Evolutionary conservation across 2,329 filamentous ascomycete genomes (phyloP).

Genomic region (Chrysoporthe deuterocubensis): DNA sequence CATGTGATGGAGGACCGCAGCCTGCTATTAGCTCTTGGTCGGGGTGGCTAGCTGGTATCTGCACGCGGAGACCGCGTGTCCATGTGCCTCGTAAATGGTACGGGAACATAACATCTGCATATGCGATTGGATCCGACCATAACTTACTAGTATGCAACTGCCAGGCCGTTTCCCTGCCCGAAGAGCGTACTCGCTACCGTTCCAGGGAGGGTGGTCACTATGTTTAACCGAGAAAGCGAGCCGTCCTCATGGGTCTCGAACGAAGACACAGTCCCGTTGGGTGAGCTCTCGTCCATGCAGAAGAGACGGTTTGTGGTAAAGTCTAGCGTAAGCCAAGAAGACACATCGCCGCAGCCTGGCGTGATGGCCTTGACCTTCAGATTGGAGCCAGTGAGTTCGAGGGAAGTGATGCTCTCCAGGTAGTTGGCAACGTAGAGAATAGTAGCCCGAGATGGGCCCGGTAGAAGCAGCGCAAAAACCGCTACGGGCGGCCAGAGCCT

Average conservation of each 20-base stretch:
- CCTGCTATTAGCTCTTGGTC: not conserved
- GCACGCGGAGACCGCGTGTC: not conserved
- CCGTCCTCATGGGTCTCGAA: conserved; percentile 45
- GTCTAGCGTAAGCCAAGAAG: conserved; percentile 66
- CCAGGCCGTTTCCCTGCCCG: conserved; percentile 13
- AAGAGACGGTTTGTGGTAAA: conserved; percentile 54
- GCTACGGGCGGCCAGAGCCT: conserved; percentile 24
- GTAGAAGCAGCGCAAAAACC: conserved; percentile 31
- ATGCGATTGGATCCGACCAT: not conserved
- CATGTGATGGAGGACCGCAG: not conserved
- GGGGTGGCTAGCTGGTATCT: not conserved
- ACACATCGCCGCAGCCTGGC: conserved; percentile 55
- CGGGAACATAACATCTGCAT: not conserved
- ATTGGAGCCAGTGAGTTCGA: conserved; percentile 44
- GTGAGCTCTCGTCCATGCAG: conserved; percentile 62
- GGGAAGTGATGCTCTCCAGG: conserved; percentile 52
- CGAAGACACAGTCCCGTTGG: conserved; percentile 54
- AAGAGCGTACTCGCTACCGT: conserved; percentile 13
- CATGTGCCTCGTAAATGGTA: not conserved
- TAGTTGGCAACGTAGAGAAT: conserved; percentile 56
- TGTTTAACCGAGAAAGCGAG: conserved; percentile 43
- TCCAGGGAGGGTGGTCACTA: conserved; percentile 34
- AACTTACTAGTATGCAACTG: conserved; percentile 14
- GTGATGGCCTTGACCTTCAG: conserved; percentile 49
- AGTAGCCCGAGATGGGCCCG: conserved; percentile 40